These are phyloP conservation scores for Dendrobium officinale DNA, from an alignment of 106 monocot genomes.

Conservation along the genomic window DNA sequence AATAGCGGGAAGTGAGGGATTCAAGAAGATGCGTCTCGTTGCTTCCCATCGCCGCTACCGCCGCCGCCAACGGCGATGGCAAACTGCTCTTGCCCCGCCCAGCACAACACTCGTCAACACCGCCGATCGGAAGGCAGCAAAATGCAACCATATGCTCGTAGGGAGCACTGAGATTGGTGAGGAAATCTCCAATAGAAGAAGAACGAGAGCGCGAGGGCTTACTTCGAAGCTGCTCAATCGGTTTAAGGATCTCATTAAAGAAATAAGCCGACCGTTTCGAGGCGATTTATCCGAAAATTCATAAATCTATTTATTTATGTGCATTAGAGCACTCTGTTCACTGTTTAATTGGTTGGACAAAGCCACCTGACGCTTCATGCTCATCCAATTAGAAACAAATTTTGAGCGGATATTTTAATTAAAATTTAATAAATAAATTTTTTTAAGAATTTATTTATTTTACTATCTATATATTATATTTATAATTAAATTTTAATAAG, in stretches of 20 bases:
- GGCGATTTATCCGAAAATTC: too few relatives aligned
- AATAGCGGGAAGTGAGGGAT: constrained; percentile 67
- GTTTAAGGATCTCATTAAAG: not conserved
- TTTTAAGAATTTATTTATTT: too few relatives aligned
- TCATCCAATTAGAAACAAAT: too few relatives aligned
- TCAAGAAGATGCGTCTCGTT: constrained; percentile 5
- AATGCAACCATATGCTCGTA: constrained; percentile 9
- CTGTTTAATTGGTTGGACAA: too few relatives aligned
- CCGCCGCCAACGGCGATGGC: not conserved
- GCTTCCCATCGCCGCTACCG: constrained; percentile 13
- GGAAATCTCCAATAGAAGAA: not conserved
- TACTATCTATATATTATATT: too few relatives aligned
- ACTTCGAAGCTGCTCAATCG: not conserved
- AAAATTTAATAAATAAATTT: too few relatives aligned
- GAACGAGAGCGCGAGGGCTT: not conserved
- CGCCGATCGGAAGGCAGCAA: not conserved
- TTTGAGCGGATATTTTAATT: too few relatives aligned
- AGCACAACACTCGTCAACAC: not conserved
- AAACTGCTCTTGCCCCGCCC: not conserved
- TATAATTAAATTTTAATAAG: too few relatives aligned
- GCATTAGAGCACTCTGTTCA: too few relatives aligned
- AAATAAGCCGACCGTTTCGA: not conserved
- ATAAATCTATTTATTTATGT: too few relatives aligned
- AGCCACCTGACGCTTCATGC: too few relatives aligned
- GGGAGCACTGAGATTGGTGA: not conserved